Conservation (phyloP, 2,329 filamentous ascomycete species). For the Alternaria ventricosa region DNA sequence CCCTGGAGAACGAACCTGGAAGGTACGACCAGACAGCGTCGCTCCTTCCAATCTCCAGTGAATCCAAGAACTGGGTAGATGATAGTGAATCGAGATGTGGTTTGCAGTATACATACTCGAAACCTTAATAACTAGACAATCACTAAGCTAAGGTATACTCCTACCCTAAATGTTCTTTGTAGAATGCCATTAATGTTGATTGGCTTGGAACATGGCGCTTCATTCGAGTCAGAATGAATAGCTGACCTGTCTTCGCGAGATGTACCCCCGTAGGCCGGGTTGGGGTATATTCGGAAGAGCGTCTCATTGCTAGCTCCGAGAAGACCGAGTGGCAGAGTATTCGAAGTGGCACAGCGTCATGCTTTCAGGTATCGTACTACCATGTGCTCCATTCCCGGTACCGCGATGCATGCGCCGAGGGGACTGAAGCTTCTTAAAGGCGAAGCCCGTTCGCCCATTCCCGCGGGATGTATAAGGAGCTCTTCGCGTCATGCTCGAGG, state of each 20-base stretch:
- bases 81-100: neutral
- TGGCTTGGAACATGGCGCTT: neutral
- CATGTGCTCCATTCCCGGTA: fast-evolving
- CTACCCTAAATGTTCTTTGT: neutral
- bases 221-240: neutral
- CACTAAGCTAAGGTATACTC: neutral
- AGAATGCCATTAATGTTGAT: neutral
- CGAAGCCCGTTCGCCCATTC: neutral
- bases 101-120: neutral
- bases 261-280: neutral
- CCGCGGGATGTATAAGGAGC: neutral
- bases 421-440: neutral
- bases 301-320: neutral
- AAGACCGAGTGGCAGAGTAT: neutral
- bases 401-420: neutral
- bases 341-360: fast-evolving
- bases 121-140: neutral
- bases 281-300: neutral
- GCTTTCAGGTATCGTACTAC: neutral
- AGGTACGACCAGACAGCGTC: neutral
- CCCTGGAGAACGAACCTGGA: neutral
- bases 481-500: neutral
- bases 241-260: neutral
- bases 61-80: neutral
- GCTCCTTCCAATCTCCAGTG: neutral